Base-by-base conservation (phyloP, 2,329 filamentous ascomycete genomes). In the Colletotrichum lini region DNA sequence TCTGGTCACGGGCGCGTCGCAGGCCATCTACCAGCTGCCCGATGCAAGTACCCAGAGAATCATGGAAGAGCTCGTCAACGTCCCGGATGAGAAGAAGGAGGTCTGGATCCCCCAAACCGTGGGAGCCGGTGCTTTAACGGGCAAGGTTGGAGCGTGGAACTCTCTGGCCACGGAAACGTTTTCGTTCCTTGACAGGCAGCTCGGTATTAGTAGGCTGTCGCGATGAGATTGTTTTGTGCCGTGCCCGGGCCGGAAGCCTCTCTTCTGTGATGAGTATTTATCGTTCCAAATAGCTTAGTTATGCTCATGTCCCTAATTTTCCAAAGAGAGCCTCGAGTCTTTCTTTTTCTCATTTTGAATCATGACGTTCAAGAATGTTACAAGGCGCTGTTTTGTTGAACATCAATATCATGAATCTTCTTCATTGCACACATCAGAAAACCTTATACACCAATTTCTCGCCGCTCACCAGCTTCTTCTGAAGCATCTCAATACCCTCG, bases 1-100 rank as follows among this genome's bases (percentile, higher is more conserved):
- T 4, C 2, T 60, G 40, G 57, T 60, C 23, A 60, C 42, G 38
- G 57, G 57, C 21, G 57, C 57, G 23, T 60, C 57, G 44, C 18
- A 60, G 21, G 57, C 57, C 2, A 60, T 60, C 16, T 60, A 60
- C 0, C 57, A 60, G 2, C 40, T 47, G 13, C 42, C 57, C 12
- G 57, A 60, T 30, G 57, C 57, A 16, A 60, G 57, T 10, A 60
- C 57, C 8, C 38, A 60, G 38, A 35, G 57, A 6, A 60, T 60
- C 0, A 60, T 60, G 57, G 42, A 60, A 30, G 57, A 60, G 23
- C 57, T 60, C 40, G 42, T 47, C 38, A 26, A 47, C 16, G 57
- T 60, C 2, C 21, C 57, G 16, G 21, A 23, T 0, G 23, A 35
- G 7, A 60, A 60, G 57, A 60, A 60, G 16, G 40, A 60, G 23